Evolutionary conservation across 768 basidiomycete species (phyloP), one percentile per base, ranked within the genome.

Genomic region (Kwoniella dejecticola): DNA sequence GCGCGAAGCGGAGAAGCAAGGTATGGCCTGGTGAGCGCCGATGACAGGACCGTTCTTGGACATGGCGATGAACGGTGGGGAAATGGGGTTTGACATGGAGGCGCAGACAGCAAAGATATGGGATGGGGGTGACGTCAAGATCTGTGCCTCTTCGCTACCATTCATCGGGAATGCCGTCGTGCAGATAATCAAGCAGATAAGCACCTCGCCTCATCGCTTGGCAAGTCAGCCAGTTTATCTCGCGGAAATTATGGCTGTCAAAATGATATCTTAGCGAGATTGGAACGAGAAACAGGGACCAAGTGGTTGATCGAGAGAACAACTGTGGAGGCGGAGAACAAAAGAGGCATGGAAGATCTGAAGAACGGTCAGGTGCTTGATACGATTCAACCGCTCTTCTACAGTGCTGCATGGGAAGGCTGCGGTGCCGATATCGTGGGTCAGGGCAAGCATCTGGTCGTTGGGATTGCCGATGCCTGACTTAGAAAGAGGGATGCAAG

Each of bases 161-260:
- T 24, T 24, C 24, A 24, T 47, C 45, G 45, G 45, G 23, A 47
- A 26, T 47, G 46, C 46, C 27, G 17, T 47, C 19, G 46, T 47
- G 5, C 24, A 47, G 19, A 29, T 47, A 5, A 29, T 24, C 6
- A 17, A 47, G 15, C 23, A 47, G 46, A 47, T 13, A 29, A 47
- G 24, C 27, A 47, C 24, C 13, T 26, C 19, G 10, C 46, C 6
- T 0, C 8, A 47, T 27, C 46, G 7, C 46, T 47, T 47, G 46
- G 46, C 46, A 47, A 7, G 33, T 36, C 23, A 47, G 27, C 46
- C 46, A 6, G 27, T 24, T 47, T 19, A 47, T 47, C 24, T 47
- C 27, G 46, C 46, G 23, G 46, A 47, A 26, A 47, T 47, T 12
- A 47, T 13, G 24, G 23, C 7, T 23, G 23, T 5, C 19, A 47